Base-by-base conservation (phyloP, 352 stramenopile species). In the Pythium utonaiense region DNA sequence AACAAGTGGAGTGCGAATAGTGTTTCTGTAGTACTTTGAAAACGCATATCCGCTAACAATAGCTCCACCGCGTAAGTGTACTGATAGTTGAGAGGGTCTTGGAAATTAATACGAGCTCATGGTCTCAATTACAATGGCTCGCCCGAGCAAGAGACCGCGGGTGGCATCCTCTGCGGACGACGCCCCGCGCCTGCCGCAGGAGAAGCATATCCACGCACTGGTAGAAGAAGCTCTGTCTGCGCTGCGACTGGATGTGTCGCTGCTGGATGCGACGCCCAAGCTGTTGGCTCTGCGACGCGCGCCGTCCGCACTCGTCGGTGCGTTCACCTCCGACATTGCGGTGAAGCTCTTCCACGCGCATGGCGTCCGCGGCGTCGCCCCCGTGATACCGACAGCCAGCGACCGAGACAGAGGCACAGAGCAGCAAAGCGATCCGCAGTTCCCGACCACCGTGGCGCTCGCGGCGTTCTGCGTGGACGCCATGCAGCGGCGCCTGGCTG, bases 381-480 rank as follows among this genome's bases (percentile, higher is more conserved):
- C 24, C 13, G 17, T 19, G 6, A 13, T 31, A 48, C 9, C 19
- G 3, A 25, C 38, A 21, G 24, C 48, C 22, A 38, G 14, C 13
- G 21, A 54, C n/a, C n/a, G n/a, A 25, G 12, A 24, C 0, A 22
- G 28, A 10, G 28, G n/a, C n/a, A n/a, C n/a, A n/a, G n/a, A n/a
- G n/a, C n/a, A n/a, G n/a, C n/a, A 36, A 3, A 50, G 28, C 12
- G 10, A 42, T 24, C 10, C 2, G 25, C 12, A 21, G 56, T 53
- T 80, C 38, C 60, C 70, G 41, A 68, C 28, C 58, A 63, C 57
- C 42, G 57, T 27, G 21, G 69, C 67, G 41, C 25, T 81, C 42
- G 73, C 70, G 14, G 56, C 60, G 21, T 45, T 72, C 21, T 79
- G 66, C 56, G 64, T 71, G 24, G 14, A 66, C 21, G 66, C 60